Evolutionary conservation across 257 asterid species (phyloP), one percentile per base, ranked within the genome.

Genomic region (Solanum peruvianum): DNA sequence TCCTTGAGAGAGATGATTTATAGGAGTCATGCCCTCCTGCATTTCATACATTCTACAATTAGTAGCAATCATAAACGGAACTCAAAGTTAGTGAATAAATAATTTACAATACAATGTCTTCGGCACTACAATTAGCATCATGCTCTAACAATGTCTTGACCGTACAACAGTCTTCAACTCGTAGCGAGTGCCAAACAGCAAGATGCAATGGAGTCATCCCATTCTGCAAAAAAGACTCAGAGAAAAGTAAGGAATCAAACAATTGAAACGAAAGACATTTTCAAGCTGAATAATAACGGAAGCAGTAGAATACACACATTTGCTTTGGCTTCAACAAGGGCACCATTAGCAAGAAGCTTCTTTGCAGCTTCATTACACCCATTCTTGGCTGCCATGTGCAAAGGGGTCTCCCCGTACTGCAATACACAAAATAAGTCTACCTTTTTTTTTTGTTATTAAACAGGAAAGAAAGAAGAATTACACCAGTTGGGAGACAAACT

Each of bases 171-270:
- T 97, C 98, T 88, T 91, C 95, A 31, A 93, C 93, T 88, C 95
- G 92, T 85, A 97, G 94, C 23, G 99, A 94, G 89, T 97, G 98
- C 98, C 99, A 97, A 69, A 95, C 99, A 91, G 99, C 96, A 91
- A 97, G 99, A 91, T 97, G 99, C 89, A 97, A 87, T 78, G 99
- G 99, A 87, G 97, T 95, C 99, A 96, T 96, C 75, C 98, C 99
- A 86, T 96, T 96, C 99, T 96, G 95, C 89, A 71, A 18, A 67
- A 86, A 42, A 84, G 86, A 83, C 60, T 64, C 64, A 87, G 72
- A 87, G 72, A n/a, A 52, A 49, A 47, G 86, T 20, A 44, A 72
- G 86, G 29, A 60, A 42, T 47, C 82, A 73, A 37, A 73, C 39
- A 20, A 76, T 31, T 66, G 18, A 45, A 60, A 85, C 15, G 49